Evolutionary conservation across 306 rosid genomes (phyloP).

Genomic region (Gleditsia sinensis): DNA sequence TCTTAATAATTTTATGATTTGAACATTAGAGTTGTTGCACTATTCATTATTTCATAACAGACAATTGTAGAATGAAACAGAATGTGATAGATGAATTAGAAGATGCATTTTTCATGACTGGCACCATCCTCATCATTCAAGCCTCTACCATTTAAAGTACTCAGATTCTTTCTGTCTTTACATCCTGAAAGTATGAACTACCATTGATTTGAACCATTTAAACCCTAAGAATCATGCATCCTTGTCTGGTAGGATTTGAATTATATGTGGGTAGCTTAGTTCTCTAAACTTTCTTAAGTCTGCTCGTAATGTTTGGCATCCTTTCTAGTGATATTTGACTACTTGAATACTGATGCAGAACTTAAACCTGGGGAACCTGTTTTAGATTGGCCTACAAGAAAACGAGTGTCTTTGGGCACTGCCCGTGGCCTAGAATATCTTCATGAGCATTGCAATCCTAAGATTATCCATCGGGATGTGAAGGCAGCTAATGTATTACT

Average conservation of each 20-base stretch:
- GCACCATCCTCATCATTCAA: constrained; percentile 11
- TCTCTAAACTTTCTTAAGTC: neutral
- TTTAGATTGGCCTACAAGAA: constrained; percentile 82
- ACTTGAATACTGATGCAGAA: constrained; percentile 53
- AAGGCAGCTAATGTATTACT: constrained; percentile 95
- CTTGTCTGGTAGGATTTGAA: neutral
- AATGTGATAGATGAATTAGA: constrained; percentile 3
- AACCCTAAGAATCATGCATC: neutral
- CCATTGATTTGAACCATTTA: neutral
- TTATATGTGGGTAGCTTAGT: constrained; percentile 7
- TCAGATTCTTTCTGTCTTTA: constrained; percentile 18
- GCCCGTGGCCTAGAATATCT: constrained; percentile 96
- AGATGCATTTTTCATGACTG: neutral
- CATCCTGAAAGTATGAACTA: constrained; percentile 14
- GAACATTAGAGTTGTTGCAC: neutral
- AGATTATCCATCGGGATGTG: constrained; percentile 94
- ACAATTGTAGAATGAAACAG: constrained; percentile 5
- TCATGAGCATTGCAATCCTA: constrained; percentile 94
- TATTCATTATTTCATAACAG: neutral
- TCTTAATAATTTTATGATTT: neutral
- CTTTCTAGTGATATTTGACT: constrained; percentile 31
- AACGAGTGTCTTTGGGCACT: constrained; percentile 81
- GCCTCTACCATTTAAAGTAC: neutral
- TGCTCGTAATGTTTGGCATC: constrained; percentile 8
- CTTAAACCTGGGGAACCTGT: constrained; percentile 72